phyloP scores from a whole-genome alignment of 805 yeast species.

The Cephaloascus albidus region DNA sequence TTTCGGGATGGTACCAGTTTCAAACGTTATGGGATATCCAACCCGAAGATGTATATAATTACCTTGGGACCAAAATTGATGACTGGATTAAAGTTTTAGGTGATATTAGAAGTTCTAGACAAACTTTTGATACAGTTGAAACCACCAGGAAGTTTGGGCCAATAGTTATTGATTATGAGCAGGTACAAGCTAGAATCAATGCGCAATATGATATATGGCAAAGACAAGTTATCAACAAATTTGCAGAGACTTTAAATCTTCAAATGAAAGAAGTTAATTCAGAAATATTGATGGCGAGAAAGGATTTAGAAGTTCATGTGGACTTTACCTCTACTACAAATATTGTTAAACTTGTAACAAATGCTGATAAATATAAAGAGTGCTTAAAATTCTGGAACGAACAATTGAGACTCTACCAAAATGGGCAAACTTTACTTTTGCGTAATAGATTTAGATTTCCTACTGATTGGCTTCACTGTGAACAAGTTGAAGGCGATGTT shows the following conservation, averaged over 20 bases:
- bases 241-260: constrained; percentile 26
- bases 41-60: constrained; percentile 24
- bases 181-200: constrained; percentile 42
- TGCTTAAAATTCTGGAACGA: constrained; percentile 10
- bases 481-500: constrained; percentile 49
- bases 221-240: constrained; percentile 26
- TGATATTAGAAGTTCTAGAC: constrained; percentile 32
- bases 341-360: constrained; percentile 25
- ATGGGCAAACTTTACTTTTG: constrained; percentile 30
- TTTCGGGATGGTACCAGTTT: constrained; percentile 42
- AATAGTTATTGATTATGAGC: constrained; percentile 33
- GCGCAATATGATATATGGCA: constrained; percentile 57
- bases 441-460: constrained; percentile 40
- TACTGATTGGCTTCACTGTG: constrained; percentile 46
- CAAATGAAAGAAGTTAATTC: constrained; percentile 18
- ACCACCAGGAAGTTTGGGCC: constrained; percentile 28
- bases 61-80: constrained; percentile 21
- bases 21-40: constrained; percentile 54
- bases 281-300: constrained; percentile 20
- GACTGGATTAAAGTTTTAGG: constrained; percentile 40
- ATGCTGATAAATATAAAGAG: constrained; percentile 21
- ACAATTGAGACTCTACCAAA: constrained; percentile 10
- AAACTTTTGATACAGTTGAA: constrained; percentile 42
- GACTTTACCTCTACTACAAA: constrained; percentile 28
- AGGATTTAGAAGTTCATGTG: constrained; percentile 22